phyloP scores from a whole-genome alignment of 441 rosid species.

The Arabidopsis hybrid region DNA sequence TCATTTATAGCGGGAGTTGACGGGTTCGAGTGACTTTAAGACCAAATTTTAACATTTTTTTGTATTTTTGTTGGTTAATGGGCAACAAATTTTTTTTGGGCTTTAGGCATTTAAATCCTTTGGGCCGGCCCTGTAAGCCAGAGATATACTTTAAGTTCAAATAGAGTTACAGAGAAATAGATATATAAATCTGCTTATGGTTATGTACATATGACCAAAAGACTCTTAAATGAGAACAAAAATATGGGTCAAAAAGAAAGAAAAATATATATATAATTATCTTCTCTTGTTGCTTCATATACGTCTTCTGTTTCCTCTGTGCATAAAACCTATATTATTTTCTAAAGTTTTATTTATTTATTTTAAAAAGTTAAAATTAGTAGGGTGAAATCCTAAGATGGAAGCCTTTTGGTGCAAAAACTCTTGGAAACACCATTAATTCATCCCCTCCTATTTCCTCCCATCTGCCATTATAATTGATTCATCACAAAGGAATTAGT shows the following conservation, averaged over 20 bases:
- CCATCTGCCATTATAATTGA: conserved; percentile 64
- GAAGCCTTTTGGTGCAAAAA: conserved; percentile 83
- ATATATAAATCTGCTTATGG: not conserved
- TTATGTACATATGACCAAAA: conserved; percentile 22
- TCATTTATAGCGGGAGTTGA: no score
- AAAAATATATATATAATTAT: not conserved
- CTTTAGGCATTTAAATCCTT: no score
- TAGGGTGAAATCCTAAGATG: conserved; percentile 65
- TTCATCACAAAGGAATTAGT: not conserved
- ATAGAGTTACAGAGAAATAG: not conserved
- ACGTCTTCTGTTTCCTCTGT: conserved; percentile 26
- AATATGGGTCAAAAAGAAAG: conserved; percentile 25
- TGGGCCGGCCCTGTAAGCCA: no score
- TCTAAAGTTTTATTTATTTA: not conserved
- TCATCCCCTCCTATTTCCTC: conserved; percentile 86
- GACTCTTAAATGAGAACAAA: conserved; percentile 1
- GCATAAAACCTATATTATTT: conserved; percentile 16
- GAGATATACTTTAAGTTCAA: not conserved
- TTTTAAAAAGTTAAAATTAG: conserved; percentile 26
- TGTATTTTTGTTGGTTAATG: no score
- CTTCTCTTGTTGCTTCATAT: conserved; percentile 8
- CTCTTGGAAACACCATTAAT: conserved; percentile 84
- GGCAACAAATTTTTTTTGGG: no score
- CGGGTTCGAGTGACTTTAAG: no score
- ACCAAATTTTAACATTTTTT: no score